phyloP scores from a whole-genome alignment of 305 asterid genomes.

The Fraxinus velutina region DNA sequence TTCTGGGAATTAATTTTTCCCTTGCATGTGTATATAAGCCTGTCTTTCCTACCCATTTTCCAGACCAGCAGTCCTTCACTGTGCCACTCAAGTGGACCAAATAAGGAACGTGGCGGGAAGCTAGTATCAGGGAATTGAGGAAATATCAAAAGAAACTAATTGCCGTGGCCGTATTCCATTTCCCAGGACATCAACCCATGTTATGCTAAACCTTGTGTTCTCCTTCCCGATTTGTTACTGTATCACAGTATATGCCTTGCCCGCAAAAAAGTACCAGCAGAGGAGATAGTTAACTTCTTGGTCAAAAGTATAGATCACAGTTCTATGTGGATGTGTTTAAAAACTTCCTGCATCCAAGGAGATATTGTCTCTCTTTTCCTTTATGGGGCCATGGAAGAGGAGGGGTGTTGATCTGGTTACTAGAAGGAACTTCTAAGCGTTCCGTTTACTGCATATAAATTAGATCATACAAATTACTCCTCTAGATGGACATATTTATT shows the following conservation, averaged over 20 bases:
- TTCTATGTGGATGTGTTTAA: not conserved
- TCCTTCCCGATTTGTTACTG: not conserved
- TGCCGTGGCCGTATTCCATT: not conserved
- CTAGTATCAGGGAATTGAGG: not conserved
- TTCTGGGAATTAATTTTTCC: not conserved
- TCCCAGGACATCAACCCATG: not conserved
- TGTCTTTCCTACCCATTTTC: not conserved
- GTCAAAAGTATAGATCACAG: not conserved
- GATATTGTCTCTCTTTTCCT: not conserved
- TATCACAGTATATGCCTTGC: not conserved
- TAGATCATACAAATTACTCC: not conserved
- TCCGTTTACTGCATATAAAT: not conserved
- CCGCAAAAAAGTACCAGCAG: not conserved
- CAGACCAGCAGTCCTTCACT: not conserved
- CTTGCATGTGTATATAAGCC: not conserved
- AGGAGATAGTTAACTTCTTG: not conserved
- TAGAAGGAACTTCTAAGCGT: not conserved
- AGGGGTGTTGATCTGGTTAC: not conserved
- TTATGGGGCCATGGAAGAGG: not conserved
- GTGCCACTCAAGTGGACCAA: not conserved
- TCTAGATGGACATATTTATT: not conserved
- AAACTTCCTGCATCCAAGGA: not conserved
- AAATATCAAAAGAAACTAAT: not conserved
- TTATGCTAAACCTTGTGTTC: not conserved
- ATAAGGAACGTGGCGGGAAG: not conserved